phyloP scores from a whole-genome alignment of 108 stramenopile species.

The Nitzschia sp. region DNA sequence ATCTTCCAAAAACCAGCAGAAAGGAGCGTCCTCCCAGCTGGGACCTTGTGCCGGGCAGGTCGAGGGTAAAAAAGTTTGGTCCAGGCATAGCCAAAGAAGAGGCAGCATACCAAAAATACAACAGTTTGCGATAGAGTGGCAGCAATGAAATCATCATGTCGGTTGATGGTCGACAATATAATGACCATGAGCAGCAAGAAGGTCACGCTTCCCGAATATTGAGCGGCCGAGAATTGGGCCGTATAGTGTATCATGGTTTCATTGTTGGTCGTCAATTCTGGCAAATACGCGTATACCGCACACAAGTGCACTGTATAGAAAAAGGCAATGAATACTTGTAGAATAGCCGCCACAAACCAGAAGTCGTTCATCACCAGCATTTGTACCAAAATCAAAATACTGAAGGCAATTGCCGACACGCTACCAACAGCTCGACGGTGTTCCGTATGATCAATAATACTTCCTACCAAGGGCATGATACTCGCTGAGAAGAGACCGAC shows the following conservation, averaged over 20 bases:
- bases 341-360: slow-evolving; percentile 58
- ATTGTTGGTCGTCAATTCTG: slow-evolving; percentile 64
- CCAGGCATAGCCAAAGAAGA: slow-evolving; percentile 52
- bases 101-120: slow-evolving; percentile 29
- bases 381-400: slow-evolving; percentile 44
- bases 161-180: slow-evolving; percentile 24
- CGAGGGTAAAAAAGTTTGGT: slow-evolving; percentile 39
- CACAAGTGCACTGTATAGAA: slow-evolving; percentile 56
- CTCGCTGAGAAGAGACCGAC: slow-evolving; percentile 56
- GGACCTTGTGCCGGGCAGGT: slow-evolving; percentile 41
- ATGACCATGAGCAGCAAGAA: slow-evolving; percentile 29
- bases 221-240: slow-evolving; percentile 29
- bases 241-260: slow-evolving; percentile 45
- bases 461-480: slow-evolving; percentile 66
- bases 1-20: slow-evolving; percentile 46
- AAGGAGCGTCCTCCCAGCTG: slow-evolving; percentile 18
- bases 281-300: slow-evolving; percentile 60
- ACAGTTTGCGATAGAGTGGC: slow-evolving; percentile 45
- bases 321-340: slow-evolving; percentile 55
- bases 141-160: slow-evolving; percentile 18
- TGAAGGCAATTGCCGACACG: slow-evolving; percentile 42
- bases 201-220: slow-evolving; percentile 32
- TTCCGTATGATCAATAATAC: slow-evolving; percentile 73
- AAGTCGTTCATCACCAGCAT: slow-evolving; percentile 50
- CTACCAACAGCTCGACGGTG: slow-evolving; percentile 53